These are phyloP conservation scores for Skeletonema potamos DNA, from an alignment of 108 stramenopile species.

Conservation along the genomic window DNA sequence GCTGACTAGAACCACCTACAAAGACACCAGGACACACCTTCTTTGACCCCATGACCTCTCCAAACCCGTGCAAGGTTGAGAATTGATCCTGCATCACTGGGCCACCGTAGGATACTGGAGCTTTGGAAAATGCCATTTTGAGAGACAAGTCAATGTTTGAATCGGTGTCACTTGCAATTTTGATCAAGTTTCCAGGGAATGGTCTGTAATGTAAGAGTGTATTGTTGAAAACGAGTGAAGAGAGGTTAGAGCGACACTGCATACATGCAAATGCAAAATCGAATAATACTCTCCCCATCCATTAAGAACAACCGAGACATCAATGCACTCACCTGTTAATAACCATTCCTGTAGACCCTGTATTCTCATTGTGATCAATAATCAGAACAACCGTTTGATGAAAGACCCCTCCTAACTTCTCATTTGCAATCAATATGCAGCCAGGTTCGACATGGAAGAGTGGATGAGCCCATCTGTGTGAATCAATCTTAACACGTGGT, in stretches of 20 bases:
- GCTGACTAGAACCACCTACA: conserved; percentile 80
- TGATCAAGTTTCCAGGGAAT: conserved; percentile 64
- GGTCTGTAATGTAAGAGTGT: conserved; percentile 51
- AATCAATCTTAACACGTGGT: conserved; percentile 52
- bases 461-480: conserved; percentile 87
- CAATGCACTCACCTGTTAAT: conserved; percentile 79
- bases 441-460: conserved; percentile 81
- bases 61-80: conserved; percentile 81
- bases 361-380: conserved; percentile 78
- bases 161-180: conserved; percentile 59
- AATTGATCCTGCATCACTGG: conserved; percentile 82
- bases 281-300: too few relatives aligned
- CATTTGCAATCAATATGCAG: conserved; percentile 85
- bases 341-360: conserved; percentile 80
- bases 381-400: conserved; percentile 88
- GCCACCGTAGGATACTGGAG: conserved; percentile 83
- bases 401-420: conserved; percentile 87
- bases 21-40: conserved; percentile 85
- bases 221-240: not conserved
- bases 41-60: conserved; percentile 78
- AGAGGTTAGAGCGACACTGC: not conserved
- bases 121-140: conserved; percentile 71
- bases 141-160: conserved; percentile 76
- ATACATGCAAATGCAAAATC: too few relatives aligned
- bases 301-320: not conserved